Conservation (phyloP, 2,329 filamentous ascomycete species). For the Orbilia javanica region DNA sequence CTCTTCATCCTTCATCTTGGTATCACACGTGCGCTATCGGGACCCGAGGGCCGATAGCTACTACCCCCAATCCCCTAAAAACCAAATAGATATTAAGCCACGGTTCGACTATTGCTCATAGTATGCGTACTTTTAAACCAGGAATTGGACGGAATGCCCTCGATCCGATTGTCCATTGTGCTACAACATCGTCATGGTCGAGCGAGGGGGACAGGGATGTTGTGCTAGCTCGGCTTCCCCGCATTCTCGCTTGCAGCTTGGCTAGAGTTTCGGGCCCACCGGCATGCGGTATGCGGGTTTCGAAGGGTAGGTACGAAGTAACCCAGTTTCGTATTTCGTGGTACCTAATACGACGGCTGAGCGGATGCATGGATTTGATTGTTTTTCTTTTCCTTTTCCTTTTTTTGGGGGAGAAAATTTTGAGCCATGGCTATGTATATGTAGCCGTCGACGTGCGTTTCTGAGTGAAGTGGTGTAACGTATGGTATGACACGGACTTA, state of each 20-base stretch:
- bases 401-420: no score
- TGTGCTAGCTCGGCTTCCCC: constrained; percentile 24
- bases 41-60: not conserved
- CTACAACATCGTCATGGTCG: not conserved
- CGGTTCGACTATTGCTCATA: not conserved
- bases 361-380: not conserved
- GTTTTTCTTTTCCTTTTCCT: not conserved
- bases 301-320: not conserved
- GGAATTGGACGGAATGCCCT: not conserved
- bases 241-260: constrained; percentile 32
- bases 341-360: constrained; percentile 10
- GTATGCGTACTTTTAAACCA: not conserved
- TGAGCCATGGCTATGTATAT: constrained; percentile 2
- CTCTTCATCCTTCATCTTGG: no score
- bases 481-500: not conserved
- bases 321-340: not conserved
- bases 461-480: not conserved
- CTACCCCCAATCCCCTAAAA: not conserved
- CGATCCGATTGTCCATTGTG: not conserved
- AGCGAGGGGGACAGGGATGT: not conserved
- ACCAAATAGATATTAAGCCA: constrained; percentile 29
- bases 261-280: not conserved
- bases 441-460: not conserved
- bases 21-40: not conserved
- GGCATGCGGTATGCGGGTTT: not conserved